phyloP scores from a whole-genome alignment of 495 filamentous ascomycete species.

The Tetracladium setigerum region DNA sequence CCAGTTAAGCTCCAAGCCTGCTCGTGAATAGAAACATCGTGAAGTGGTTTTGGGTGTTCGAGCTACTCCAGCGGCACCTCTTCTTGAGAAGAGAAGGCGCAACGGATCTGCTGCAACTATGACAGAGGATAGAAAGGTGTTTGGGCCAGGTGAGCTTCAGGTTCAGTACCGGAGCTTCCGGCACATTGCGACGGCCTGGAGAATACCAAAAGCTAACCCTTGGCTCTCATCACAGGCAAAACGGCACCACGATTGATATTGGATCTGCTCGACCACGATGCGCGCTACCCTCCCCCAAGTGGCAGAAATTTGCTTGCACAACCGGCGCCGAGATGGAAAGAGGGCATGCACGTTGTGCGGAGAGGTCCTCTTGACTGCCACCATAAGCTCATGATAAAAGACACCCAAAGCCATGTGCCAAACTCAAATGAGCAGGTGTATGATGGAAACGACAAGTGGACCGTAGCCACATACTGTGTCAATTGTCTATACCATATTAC shows the following conservation, averaged over 20 bases:
- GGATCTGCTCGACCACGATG: conserved; percentile 23
- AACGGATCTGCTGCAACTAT: no score
- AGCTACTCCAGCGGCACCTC: no score
- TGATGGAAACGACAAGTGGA: conserved; percentile 4
- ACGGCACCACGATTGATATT: conserved; percentile 18
- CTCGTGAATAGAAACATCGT: no score
- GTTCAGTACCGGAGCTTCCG: not conserved
- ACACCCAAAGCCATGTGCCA: conserved; percentile 8
- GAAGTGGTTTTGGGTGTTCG: no score
- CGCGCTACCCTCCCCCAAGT: not conserved
- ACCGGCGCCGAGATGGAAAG: conserved; percentile 11
- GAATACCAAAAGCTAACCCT: conserved; percentile 2
- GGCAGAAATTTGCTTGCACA: conserved; percentile 18
- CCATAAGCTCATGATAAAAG: conserved; percentile 18
- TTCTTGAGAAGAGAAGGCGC: no score
- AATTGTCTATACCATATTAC: conserved; percentile 17
- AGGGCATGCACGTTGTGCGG: not conserved
- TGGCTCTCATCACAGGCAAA: conserved; percentile 15
- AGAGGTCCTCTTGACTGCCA: conserved; percentile 14
- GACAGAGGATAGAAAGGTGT: not conserved
- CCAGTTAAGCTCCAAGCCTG: no score
- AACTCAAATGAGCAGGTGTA: conserved; percentile 7
- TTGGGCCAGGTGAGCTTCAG: not conserved
- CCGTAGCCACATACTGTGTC: conserved; percentile 16
- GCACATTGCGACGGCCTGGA: not conserved